Base-by-base conservation (phyloP, 2,329 filamentous ascomycete species). In the Xylariaceae sp. region DNA sequence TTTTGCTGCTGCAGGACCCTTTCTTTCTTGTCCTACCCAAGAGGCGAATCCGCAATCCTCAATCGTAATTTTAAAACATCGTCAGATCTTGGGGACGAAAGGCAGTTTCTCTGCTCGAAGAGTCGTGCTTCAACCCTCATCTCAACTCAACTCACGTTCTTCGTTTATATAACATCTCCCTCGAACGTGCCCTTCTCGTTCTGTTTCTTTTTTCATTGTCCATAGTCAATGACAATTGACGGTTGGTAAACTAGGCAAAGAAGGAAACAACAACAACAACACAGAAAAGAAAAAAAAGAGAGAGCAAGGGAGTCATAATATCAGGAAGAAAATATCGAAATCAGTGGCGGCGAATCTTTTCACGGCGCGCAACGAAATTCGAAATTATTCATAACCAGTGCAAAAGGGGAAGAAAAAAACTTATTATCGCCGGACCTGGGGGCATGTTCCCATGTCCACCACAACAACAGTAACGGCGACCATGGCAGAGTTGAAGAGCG, bases 401-500 rank as follows among this genome's bases (percentile, higher is more conserved):
- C 42, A 56, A n/a, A 60, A 48, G 55, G 45, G 51, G 39, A 30
- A n/a, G 2, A 18, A 18, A 18, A 18, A 18, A 18, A 18, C 17
- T 35, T 51, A 53, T 51, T 48, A 61, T 60, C 47, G 60, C 64
- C 59, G 62, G 53, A 66, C 58, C 64, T 65, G 67, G 61, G 66
- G 66, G 77, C 70, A 82, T 81, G 80, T 71, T 77, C 80, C 75
- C 79, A 84, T 84, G 81, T 83, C 82, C 77, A 82, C 81, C 76
- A 80, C 80, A 71, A 75, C 81, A 73, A 82, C 81, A 66, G 83
- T 84, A 74, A 80, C 82, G 76, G 79, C 80, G 71, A 82, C 78
- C 72, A 85, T 85, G 82, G 81, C 82, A 80, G 82, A 85, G 72
- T 73, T 85, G 76, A 84, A 84, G 78, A 75, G 77, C 71, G 82